Evolutionary conservation across 164 flowering plant genomes (phyloP).

Genomic region (Vitis vinifera): DNA sequence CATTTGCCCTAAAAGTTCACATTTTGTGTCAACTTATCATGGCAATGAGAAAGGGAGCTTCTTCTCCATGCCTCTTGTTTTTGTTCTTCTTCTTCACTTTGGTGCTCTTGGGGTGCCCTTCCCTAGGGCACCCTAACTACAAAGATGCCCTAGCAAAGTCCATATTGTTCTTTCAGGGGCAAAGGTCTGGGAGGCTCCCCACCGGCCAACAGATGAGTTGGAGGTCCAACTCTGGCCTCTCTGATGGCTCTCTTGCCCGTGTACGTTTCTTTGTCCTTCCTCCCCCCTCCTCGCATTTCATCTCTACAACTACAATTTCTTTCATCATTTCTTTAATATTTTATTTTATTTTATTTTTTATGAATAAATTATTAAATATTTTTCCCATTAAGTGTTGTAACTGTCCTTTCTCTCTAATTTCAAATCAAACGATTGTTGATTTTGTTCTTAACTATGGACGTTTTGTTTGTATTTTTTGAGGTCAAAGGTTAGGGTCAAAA

Average conservation of each 20-base stretch:
- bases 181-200: conserved; percentile 77
- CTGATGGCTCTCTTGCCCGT: conserved; percentile 51
- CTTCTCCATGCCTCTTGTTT: conserved; percentile 8
- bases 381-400: no score
- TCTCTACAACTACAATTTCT: not conserved
- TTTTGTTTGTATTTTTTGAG: no score
- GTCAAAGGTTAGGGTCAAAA: no score
- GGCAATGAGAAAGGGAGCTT: conserved; percentile 7
- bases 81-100: conserved; percentile 11
- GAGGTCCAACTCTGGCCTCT: conserved; percentile 63
- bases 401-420: no score
- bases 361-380: no score
- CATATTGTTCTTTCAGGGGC: conserved; percentile 77
- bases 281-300: not conserved
- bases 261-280: conserved; percentile 28
- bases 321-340: not conserved
- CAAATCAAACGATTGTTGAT: no score
- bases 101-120: conserved; percentile 10
- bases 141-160: conserved; percentile 71
- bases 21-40: not conserved
- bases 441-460: no score
- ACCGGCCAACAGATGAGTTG: conserved; percentile 43
- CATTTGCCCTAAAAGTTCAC: not conserved
- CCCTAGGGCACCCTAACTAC: conserved; percentile 52
- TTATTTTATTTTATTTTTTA: no score